phyloP scores from a whole-genome alignment of 1,139 yeast genomes.

The Debaryomyces singareniensis region DNA sequence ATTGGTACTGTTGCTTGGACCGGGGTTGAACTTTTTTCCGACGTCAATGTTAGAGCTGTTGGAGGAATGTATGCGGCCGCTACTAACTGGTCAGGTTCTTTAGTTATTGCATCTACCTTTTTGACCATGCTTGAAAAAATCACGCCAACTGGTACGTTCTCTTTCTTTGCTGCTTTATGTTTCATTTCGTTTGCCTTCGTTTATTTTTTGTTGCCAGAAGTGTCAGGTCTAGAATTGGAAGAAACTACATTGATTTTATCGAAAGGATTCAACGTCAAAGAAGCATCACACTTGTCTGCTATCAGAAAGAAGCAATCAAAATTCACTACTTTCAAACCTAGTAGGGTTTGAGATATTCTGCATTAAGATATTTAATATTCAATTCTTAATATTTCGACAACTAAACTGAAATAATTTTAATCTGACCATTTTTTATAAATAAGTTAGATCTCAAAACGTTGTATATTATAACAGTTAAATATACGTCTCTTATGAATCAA shows the following conservation, averaged over 20 bases:
- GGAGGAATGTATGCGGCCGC: conserved; percentile 93
- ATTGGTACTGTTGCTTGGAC: conserved; percentile 99
- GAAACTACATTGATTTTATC: conserved; percentile 78
- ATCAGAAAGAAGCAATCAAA: conserved; percentile 26
- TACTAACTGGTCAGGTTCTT: conserved; percentile 92
- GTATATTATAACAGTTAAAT: no score
- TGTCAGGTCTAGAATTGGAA: conserved; percentile 83
- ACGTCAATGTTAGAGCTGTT: conserved; percentile 78
- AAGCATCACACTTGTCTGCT: conserved; percentile 58
- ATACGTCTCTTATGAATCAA: no score
- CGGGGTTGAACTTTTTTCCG: conserved; percentile 91
- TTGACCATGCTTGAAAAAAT: conserved; percentile 89
- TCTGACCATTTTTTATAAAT: not conserved
- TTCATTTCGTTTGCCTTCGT: conserved; percentile 64
- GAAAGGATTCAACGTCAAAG: conserved; percentile 79
- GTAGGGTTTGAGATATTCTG: no score
- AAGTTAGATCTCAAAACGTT: no score
- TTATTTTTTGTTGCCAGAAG: conserved; percentile 84
- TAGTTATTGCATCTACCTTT: conserved; percentile 85
- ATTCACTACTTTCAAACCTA: no score
- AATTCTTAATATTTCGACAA: no score
- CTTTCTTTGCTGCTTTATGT: conserved; percentile 81
- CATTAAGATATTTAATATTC: no score
- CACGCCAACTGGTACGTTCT: conserved; percentile 92
- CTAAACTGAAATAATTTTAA: no score